Percentiles rank a stretch among this genome's conserved stretches.
Evolutionary conservation across 2,329 filamentous ascomycete genomes (phyloP).

Genomic region (Tolypocladium cylindrosporum): DNA sequence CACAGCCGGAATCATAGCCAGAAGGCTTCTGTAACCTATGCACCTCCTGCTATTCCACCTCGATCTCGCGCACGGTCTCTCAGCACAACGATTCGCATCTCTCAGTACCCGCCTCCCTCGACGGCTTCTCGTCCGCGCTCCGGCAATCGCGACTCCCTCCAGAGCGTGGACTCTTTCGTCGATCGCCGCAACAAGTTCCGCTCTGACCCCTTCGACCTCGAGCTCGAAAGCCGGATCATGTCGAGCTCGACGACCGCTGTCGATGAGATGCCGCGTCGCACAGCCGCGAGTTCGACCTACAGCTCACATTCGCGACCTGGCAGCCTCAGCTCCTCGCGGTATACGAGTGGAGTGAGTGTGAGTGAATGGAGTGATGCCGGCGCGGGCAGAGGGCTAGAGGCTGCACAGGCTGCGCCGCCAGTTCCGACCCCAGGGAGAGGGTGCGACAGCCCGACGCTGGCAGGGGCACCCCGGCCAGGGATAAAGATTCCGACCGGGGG

Average conservation of each 20-base stretch:
- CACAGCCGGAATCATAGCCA: background rate
- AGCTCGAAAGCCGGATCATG: constrained; percentile 21
- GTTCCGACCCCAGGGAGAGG: constrained; percentile 7
- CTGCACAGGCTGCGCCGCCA: background rate
- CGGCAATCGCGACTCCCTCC: constrained; percentile 27
- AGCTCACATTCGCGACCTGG: constrained; percentile 36
- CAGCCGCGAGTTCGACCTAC: constrained; percentile 27
- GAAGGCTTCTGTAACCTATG: constrained; percentile 4
- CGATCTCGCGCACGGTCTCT: constrained; percentile 39
- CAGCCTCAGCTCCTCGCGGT: constrained; percentile 29
- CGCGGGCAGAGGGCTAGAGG: background rate
- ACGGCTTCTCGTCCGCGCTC: constrained; percentile 22
- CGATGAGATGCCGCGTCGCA: constrained; percentile 10
- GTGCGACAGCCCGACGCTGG: constrained; percentile 13
- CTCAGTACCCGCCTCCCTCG: constrained; percentile 17
- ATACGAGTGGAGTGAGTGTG: constrained; percentile 42
- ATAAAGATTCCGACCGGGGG: background rate
- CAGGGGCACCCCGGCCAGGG: background rate
- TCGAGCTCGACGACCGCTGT: constrained; percentile 9
- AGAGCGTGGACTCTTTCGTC: constrained; percentile 32
- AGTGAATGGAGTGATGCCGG: constrained; percentile 23
- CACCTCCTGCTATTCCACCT: constrained; percentile 27
- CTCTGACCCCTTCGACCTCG: constrained; percentile 57
- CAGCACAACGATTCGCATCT: constrained; percentile 13
- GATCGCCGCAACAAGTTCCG: constrained; percentile 45